A percentile compares a stretch with the other conserved stretches of the same genome.
Conservation (phyloP, 2,329 filamentous ascomycete genomes). For the Paecilomyces formosus region DNA sequence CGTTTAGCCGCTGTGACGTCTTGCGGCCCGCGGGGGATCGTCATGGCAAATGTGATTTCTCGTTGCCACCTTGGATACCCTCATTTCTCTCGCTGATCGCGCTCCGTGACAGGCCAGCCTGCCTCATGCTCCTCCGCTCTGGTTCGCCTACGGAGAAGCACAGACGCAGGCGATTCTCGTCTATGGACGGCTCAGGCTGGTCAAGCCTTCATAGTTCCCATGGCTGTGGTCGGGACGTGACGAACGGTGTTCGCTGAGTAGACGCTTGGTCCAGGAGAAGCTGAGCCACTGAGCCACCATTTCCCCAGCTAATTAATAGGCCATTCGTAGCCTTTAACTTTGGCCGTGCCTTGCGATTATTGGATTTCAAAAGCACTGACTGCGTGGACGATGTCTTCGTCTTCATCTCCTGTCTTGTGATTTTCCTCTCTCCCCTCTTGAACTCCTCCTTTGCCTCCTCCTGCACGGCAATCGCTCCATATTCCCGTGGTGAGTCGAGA, state of each 20-base stretch:
- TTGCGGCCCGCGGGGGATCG: not conserved
- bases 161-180: not conserved
- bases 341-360: not conserved
- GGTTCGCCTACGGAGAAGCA: not conserved
- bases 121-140: not conserved
- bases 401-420: not conserved
- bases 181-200: not conserved
- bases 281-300: not conserved
- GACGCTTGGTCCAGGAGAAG: not conserved
- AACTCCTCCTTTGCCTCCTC: not conserved
- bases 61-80: not conserved
- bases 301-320: no score
- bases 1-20: not conserved
- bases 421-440: constrained; percentile 2
- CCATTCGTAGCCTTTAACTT: not conserved
- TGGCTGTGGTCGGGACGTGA: not conserved
- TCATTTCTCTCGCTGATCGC: not conserved
- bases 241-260: not conserved
- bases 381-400: not conserved
- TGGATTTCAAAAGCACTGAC: not conserved
- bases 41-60: not conserved
- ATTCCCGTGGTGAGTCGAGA: not conserved
- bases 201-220: not conserved
- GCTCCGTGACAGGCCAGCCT: not conserved
- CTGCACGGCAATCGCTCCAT: not conserved